Evolutionary conservation across 1,284 basidiomycete genomes (phyloP), one percentile per base, ranked within the genome.

Genomic region (Trametes versicolor): DNA sequence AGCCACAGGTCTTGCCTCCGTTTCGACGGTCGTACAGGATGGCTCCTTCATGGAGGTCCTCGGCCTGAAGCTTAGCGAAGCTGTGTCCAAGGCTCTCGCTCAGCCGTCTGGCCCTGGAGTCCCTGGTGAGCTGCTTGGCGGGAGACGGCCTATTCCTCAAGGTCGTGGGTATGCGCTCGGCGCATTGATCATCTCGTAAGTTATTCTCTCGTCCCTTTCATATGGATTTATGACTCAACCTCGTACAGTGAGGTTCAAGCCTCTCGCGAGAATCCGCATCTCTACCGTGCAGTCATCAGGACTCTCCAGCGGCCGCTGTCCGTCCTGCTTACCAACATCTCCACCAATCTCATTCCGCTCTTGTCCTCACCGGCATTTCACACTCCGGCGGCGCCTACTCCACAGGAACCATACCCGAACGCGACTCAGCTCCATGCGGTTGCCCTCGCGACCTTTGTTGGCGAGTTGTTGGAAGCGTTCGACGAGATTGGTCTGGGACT

Each of bases 31-130:
- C 47, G 79, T 89, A 43, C 91, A 92, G 71, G 91, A 93, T 74
- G 90, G 89, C 58, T 90, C 90, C 6, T 94, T 93, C 76, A 82
- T 93, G 64, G 90, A 93, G 74, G 85, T 87, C 59, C 84, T 94
- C 54, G 83, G 87, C 69, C 81, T 93, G 62, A 92, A 89, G 74
- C 81, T 94, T 47, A 92, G 88, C 72, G 92, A 94, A 75, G 91
- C 89, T 0, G 90, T 92, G n/a, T 88, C 90, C 51, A 92, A 87
- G 77, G 89, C 91, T 1, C 80, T 94, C 48, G 82, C 85, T 15
- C 87, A 89, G 68, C 89, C 91, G 17, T 74, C 81, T 1, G 87
- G 87, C 12, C 80, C 87, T 27, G 80, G 81, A 27, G 71, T 77
- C 54, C 75, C 81, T 6, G 77, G 76, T 60, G 90, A 92, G 64